A percentile compares a stretch with the other conserved stretches of the same genome.
phyloP scores from a whole-genome alignment of 169 alveolate species.

The Babesia sp. region DNA sequence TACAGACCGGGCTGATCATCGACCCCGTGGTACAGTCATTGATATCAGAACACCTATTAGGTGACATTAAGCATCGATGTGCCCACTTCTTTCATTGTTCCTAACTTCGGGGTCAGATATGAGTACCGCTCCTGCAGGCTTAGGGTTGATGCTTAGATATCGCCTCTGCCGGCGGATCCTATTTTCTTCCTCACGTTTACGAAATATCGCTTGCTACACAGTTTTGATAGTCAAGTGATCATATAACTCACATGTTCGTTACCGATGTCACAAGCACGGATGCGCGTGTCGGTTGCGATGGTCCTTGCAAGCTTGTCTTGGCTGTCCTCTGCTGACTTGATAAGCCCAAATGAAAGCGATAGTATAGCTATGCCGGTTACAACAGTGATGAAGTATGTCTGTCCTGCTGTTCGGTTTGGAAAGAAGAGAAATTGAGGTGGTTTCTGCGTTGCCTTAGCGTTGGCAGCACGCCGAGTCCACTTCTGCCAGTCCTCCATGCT shows the following conservation, averaged over 20 bases:
- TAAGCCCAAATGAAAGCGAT: slow-evolving; percentile 49
- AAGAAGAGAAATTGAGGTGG: slow-evolving; percentile 42
- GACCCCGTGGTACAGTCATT: no score
- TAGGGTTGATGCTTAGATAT: slow-evolving; percentile 8
- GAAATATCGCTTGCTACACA: slow-evolving; percentile 21
- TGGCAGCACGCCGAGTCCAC: slow-evolving; percentile 50
- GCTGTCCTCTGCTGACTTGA: slow-evolving; percentile 14
- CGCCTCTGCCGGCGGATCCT: slow-evolving; percentile 12
- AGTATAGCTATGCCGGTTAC: slow-evolving; percentile 46
- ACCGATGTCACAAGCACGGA: slow-evolving; percentile 18
- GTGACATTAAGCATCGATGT: slow-evolving; percentile 3
- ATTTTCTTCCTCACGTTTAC: slow-evolving; percentile 17
- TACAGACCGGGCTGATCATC: no score
- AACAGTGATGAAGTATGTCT: slow-evolving; percentile 50
- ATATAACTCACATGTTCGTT: slow-evolving; percentile 24
- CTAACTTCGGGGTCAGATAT: slow-evolving; percentile 39
- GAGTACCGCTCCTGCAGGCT: slow-evolving; percentile 40
- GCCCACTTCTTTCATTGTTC: slow-evolving; percentile 25
- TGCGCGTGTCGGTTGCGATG: not conserved
- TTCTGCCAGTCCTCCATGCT: slow-evolving; percentile 68
- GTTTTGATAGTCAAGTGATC: not conserved
- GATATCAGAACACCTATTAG: no score
- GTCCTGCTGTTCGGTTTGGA: slow-evolving; percentile 63
- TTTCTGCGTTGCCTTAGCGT: slow-evolving; percentile 20
- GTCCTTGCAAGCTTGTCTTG: slow-evolving; percentile 10